Evolutionary conservation across 2,329 filamentous ascomycete species (phyloP).

Genomic region (Chrysosporium keratinophilum): DNA sequence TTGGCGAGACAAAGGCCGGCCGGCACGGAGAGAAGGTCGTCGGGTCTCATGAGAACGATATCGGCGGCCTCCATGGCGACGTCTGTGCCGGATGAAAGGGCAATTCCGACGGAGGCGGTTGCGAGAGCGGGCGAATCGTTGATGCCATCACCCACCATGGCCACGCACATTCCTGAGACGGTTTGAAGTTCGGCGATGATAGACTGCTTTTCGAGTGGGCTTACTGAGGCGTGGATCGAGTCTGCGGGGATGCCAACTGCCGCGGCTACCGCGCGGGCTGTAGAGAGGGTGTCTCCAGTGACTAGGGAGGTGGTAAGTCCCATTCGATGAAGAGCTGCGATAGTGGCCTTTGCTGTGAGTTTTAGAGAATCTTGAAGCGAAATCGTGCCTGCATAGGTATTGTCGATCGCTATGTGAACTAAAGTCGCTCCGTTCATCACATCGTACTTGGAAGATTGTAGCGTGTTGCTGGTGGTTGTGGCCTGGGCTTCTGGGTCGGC

Average conservation of each 20-base stretch:
- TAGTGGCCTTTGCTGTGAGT: slow-evolving; percentile 66
- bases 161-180: slow-evolving; percentile 64
- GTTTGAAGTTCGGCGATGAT: slow-evolving; percentile 71
- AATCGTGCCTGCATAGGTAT: slow-evolving; percentile 67
- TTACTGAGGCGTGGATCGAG: slow-evolving; percentile 76
- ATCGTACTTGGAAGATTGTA: slow-evolving; percentile 27
- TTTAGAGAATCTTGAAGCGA: slow-evolving; percentile 87
- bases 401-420: slow-evolving; percentile 84
- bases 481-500: slow-evolving; percentile 29
- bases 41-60: slow-evolving; percentile 86
- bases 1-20: slow-evolving; percentile 71
- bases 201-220: slow-evolving; percentile 79
- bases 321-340: slow-evolving; percentile 73
- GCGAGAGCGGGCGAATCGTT: slow-evolving; percentile 95
- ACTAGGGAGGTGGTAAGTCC: slow-evolving; percentile 82
- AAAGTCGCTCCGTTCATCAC: slow-evolving; percentile 63
- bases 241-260: slow-evolving; percentile 68
- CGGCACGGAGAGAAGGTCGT: slow-evolving; percentile 86
- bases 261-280: slow-evolving; percentile 71
- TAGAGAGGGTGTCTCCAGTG: slow-evolving; percentile 79
- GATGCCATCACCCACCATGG: slow-evolving; percentile 97
- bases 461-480: slow-evolving; percentile 17
- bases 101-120: slow-evolving; percentile 85
- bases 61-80: slow-evolving; percentile 97
- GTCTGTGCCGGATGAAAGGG: slow-evolving; percentile 83